Conservation (phyloP, 306 rosid genomes). For the Pyrus betulifolia region DNA sequence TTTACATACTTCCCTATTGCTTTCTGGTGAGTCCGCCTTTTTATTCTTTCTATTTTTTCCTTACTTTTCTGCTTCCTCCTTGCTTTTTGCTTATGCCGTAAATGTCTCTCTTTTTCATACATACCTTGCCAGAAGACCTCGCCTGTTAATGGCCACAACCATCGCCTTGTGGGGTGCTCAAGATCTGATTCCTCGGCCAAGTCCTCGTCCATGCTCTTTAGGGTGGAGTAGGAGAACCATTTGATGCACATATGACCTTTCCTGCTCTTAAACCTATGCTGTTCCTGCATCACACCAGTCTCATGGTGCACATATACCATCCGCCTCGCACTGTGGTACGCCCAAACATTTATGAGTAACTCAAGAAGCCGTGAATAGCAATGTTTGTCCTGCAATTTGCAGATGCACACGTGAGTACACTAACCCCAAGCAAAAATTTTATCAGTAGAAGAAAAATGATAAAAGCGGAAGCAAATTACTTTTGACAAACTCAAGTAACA, state of each 20-base stretch:
- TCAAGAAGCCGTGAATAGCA: slow-evolving; percentile 90
- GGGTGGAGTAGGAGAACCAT: slow-evolving; percentile 64
- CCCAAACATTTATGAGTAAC: slow-evolving; percentile 81
- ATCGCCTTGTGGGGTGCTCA: slow-evolving; percentile 41
- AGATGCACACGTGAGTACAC: background rate
- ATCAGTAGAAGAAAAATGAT: background rate
- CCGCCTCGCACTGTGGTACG: slow-evolving; percentile 82
- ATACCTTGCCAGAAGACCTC: slow-evolving; percentile 93
- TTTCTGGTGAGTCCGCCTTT: slow-evolving; percentile 64
- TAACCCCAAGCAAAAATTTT: background rate
- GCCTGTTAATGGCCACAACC: slow-evolving; percentile 97
- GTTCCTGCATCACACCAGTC: slow-evolving; percentile 79
- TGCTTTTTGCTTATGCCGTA: slow-evolving; percentile 67
- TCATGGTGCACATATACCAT: slow-evolving; percentile 74
- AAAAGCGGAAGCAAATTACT: slow-evolving; percentile 34
- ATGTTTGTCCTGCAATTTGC: slow-evolving; percentile 64
- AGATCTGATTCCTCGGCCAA: slow-evolving; percentile 72
- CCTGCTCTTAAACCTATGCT: slow-evolving; percentile 62
- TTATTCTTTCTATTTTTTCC: slow-evolving; percentile 64
- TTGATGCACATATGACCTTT: slow-evolving; percentile 81
- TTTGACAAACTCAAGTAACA: slow-evolving; percentile 76
- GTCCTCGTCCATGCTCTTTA: slow-evolving; percentile 95
- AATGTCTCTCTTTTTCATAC: slow-evolving; percentile 60
- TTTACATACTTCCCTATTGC: slow-evolving; percentile 85
- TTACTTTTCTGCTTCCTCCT: slow-evolving; percentile 68